Conservation (phyloP, 257 asterid species). For the Jaltomata sinuosa region DNA sequence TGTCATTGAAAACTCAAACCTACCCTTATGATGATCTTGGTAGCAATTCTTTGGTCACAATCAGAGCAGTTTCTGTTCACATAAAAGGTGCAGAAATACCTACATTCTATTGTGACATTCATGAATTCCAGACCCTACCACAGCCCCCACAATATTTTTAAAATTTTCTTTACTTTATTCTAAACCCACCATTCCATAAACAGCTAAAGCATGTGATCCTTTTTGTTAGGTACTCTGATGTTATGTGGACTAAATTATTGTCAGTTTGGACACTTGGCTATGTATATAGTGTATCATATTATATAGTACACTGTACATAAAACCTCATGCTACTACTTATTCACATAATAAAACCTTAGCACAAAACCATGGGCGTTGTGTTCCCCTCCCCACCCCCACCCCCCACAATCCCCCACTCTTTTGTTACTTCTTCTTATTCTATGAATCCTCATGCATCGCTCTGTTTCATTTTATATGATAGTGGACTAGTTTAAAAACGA, state of each 20-base stretch:
- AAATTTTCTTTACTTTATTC: background rate
- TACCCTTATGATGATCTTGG: background rate
- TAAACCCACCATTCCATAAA: constrained; percentile 3
- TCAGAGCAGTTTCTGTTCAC: background rate
- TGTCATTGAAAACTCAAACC: background rate
- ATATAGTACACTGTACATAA: background rate
- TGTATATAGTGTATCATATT: background rate
- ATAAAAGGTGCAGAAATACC: background rate
- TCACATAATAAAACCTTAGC: background rate
- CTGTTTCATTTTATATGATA: background rate
- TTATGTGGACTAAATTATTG: constrained; percentile 9
- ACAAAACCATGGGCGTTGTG: constrained; percentile 4
- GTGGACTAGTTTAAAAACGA: no score
- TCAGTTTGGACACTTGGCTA: background rate
- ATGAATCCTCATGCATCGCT: background rate
- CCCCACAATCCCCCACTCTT: background rate
- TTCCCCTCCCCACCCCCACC: background rate
- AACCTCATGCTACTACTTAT: background rate
- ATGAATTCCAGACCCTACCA: background rate
- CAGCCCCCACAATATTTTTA: background rate
- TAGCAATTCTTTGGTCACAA: background rate
- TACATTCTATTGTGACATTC: background rate
- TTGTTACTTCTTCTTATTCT: background rate
- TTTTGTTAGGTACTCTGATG: background rate
- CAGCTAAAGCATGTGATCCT: constrained; percentile 10